Percentiles rank a stretch among this genome's conserved stretches.
Evolutionary conservation across 805 yeast genomes (phyloP).

Genomic region (Komagataella ulmi): DNA sequence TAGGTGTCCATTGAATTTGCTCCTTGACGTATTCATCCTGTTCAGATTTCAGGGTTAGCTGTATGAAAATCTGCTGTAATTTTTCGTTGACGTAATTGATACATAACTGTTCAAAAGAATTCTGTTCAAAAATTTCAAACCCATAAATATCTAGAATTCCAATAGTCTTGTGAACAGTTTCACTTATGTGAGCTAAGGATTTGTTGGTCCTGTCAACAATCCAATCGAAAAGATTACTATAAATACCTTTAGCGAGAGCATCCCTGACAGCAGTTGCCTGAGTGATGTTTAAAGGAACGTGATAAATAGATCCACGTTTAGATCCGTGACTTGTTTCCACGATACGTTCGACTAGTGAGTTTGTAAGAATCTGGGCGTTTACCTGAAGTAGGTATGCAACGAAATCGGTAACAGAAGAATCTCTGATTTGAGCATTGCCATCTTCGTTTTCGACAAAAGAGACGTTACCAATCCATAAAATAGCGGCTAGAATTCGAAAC

Average conservation of each 20-base stretch:
- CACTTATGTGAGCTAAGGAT: constrained; percentile 44
- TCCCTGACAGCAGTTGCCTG: constrained; percentile 95
- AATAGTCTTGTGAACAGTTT: constrained; percentile 44
- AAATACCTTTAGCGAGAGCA: constrained; percentile 89
- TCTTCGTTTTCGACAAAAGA: constrained; percentile 76
- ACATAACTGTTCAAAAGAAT: constrained; percentile 90
- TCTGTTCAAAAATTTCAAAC: constrained; percentile 89
- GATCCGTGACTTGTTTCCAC: constrained; percentile 86
- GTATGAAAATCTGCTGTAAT: constrained; percentile 91
- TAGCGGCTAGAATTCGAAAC: constrained; percentile 70
- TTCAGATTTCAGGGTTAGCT: constrained; percentile 89
- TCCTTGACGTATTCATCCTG: constrained; percentile 96
- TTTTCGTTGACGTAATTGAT: constrained; percentile 94
- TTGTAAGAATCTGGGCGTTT: constrained; percentile 48
- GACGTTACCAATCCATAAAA: constrained; percentile 91
- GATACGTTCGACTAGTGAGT: constrained; percentile 64
- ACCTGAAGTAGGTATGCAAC: constrained; percentile 87
- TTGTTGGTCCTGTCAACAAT: constrained; percentile 83
- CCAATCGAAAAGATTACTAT: constrained; percentile 91
- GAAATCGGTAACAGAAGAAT: constrained; percentile 83
- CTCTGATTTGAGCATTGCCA: constrained; percentile 75
- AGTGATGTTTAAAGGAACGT: constrained; percentile 80
- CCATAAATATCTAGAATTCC: constrained; percentile 96
- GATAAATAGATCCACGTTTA: constrained; percentile 85
- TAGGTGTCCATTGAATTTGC: constrained; percentile 95